Conservation (phyloP, 306 rosid species). For the Fagus sylvatica region DNA sequence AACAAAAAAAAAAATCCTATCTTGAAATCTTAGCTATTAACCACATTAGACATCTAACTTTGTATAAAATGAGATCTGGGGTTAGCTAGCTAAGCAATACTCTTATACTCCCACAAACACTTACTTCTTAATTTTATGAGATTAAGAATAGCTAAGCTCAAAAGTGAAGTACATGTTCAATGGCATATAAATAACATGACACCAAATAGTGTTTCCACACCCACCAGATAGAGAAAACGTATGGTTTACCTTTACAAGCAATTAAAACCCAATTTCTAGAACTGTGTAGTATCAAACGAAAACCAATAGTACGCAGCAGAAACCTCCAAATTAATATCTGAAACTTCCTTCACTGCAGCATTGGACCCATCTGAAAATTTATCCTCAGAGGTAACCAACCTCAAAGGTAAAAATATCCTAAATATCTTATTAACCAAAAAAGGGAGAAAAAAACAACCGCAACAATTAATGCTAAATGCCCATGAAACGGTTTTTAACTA, state of each 20-base stretch:
- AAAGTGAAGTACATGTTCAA: not conserved
- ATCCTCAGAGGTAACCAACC: slow-evolving; percentile 7
- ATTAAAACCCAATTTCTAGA: slow-evolving; percentile 16
- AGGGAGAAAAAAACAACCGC: not conserved
- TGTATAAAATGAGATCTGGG: slow-evolving; percentile 18
- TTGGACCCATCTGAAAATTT: slow-evolving; percentile 36
- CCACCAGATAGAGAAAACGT: slow-evolving; percentile 5
- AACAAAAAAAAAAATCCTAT: not conserved
- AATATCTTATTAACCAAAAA: slow-evolving; percentile 5
- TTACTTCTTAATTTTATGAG: not conserved
- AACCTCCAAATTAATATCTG: slow-evolving; percentile 19
- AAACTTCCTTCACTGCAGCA: slow-evolving; percentile 23
- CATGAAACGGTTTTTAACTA: not conserved
- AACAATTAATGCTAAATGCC: slow-evolving; percentile 11
- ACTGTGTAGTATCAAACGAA: slow-evolving; percentile 18
- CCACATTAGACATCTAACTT: slow-evolving; percentile 2
- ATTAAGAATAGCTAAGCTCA: not conserved
- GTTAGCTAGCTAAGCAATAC: not conserved
- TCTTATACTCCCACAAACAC: slow-evolving; percentile 25
- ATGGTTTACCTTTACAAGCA: slow-evolving; percentile 5
- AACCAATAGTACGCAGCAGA: slow-evolving; percentile 13
- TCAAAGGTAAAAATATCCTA: not conserved
- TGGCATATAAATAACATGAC: not conserved
- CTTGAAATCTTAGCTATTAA: slow-evolving; percentile 2
- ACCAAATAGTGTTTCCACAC: not conserved